A percentile compares a stretch with the other conserved stretches of the same genome.
These are phyloP conservation scores for Eruca vesicaria DNA, from an alignment of 441 rosid species.

Conservation along the genomic window DNA sequence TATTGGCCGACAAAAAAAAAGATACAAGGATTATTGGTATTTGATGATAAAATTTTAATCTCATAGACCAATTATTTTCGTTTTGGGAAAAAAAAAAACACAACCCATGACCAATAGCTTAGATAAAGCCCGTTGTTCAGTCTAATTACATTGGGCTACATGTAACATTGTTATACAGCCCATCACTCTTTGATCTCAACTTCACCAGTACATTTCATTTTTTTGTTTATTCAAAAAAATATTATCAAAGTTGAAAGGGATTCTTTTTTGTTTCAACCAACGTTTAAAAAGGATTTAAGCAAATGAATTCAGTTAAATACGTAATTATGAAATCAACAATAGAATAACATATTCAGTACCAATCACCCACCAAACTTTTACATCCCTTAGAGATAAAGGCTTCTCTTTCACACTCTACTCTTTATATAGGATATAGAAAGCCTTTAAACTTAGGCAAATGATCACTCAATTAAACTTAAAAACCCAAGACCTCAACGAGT, in stretches of 20 bases:
- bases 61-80: not conserved
- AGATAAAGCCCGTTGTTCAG: not conserved
- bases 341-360: not conserved
- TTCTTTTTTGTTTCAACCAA: not conserved
- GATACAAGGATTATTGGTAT: not conserved
- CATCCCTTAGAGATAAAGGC: slow-evolving; percentile 27
- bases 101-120: not conserved
- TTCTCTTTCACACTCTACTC: slow-evolving; percentile 19
- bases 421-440: not conserved
- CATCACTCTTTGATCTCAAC: not conserved
- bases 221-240: not conserved
- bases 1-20: too few relatives aligned
- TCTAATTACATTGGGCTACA: not conserved
- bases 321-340: not conserved
- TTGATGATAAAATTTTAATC: not conserved
- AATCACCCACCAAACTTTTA: slow-evolving; percentile 27
- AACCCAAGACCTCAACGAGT: not conserved
- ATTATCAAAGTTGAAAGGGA: not conserved
- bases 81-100: not conserved
- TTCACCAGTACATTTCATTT: too few relatives aligned
- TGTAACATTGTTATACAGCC: not conserved
- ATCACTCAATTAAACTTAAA: slow-evolving; percentile 18
- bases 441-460: slow-evolving; percentile 3
- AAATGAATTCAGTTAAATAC: slow-evolving; percentile 7
- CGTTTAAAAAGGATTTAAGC: not conserved